Percentiles rank a stretch among this genome's conserved stretches.
Conservation (phyloP, 2,329 filamentous ascomycete genomes). For the Camptophora hylomeconis region DNA sequence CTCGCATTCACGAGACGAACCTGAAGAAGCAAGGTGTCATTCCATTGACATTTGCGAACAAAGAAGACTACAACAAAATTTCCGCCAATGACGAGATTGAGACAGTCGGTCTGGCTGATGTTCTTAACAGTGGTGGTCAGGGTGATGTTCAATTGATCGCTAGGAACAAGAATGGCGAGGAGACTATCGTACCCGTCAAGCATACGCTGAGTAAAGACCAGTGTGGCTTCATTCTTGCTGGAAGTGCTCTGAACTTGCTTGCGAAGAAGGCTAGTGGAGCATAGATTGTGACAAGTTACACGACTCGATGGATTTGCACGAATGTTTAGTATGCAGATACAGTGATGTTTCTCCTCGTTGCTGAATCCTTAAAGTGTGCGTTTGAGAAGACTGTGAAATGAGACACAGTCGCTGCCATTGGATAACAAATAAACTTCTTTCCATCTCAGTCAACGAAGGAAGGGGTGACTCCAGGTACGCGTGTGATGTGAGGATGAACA, state of each 20-base stretch:
- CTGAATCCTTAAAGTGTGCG: too few species aligned
- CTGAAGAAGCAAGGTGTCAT: conserved; percentile 96
- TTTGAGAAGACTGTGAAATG: too few species aligned
- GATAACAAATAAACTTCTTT: too few species aligned
- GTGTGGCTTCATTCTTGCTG: conserved; percentile 80
- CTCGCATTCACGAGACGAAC: conserved; percentile 89
- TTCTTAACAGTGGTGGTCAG: conserved; percentile 63
- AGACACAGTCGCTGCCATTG: too few species aligned
- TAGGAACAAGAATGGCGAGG: conserved; percentile 50
- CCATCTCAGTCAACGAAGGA: too few species aligned
- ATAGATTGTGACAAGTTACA: too few species aligned
- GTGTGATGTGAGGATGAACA: too few species aligned
- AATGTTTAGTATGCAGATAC: too few species aligned
- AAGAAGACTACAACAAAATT: conserved; percentile 76
- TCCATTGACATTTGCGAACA: conserved; percentile 78
- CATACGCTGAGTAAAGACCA: conserved; percentile 86
- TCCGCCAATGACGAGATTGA: conserved; percentile 69
- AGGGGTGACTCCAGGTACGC: too few species aligned
- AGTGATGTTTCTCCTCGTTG: too few species aligned
- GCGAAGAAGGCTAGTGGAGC: conserved; percentile 43
- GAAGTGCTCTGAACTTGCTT: conserved; percentile 83
- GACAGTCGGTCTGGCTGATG: conserved; percentile 73
- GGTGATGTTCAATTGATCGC: conserved; percentile 61
- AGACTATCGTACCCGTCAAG: conserved; percentile 60
- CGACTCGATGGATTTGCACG: too few species aligned